These are phyloP conservation scores for Metarhizium robertsii DNA, from an alignment of 2,329 filamentous ascomycete genomes.

Conservation along the genomic window DNA sequence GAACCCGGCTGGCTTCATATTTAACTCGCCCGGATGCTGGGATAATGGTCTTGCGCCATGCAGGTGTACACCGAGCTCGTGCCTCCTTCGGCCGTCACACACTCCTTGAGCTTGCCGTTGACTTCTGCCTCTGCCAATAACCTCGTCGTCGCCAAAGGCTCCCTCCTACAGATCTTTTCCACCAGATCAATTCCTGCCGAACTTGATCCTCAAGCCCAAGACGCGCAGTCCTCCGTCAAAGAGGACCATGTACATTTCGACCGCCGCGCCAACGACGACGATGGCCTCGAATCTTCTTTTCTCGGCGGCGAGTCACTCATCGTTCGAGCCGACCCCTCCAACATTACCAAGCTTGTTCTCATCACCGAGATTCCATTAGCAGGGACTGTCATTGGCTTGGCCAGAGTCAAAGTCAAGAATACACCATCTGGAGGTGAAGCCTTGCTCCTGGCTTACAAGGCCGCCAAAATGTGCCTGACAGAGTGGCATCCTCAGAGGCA, in stretches of 20 bases:
- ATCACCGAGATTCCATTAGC: conserved; percentile 76
- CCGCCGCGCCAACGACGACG: conserved; percentile 46
- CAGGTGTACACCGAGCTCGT: conserved; percentile 97
- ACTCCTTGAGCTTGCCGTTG: conserved; percentile 74
- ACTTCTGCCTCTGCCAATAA: conserved; percentile 68
- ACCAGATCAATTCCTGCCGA: conserved; percentile 59
- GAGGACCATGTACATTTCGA: conserved; percentile 39
- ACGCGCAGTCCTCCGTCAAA: conserved; percentile 21
- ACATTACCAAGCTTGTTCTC: conserved; percentile 70
- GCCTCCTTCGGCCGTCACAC: conserved; percentile 87
- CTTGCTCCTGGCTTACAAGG: conserved; percentile 73
- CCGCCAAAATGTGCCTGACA: conserved; percentile 85
- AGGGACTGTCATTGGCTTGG: conserved; percentile 76
- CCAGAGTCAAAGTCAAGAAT: conserved; percentile 61
- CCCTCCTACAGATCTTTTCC: conserved; percentile 83
- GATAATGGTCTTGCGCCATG: conserved; percentile 48
- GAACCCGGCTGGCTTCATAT: neutral
- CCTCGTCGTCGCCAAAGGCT: conserved; percentile 84
- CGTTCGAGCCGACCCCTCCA: conserved; percentile 52
- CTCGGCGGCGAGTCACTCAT: conserved; percentile 53
- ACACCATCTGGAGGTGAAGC: conserved; percentile 76
- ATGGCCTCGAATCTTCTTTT: conserved; percentile 57
- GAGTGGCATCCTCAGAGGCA: conserved; percentile 84
- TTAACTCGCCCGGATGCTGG: conserved; percentile 8
- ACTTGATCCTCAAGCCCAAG: conserved; percentile 36